Percentiles rank a stretch among this genome's conserved stretches.
phyloP scores from a whole-genome alignment of 208 protist genomes.

The Endotrypanum monterogeii region DNA sequence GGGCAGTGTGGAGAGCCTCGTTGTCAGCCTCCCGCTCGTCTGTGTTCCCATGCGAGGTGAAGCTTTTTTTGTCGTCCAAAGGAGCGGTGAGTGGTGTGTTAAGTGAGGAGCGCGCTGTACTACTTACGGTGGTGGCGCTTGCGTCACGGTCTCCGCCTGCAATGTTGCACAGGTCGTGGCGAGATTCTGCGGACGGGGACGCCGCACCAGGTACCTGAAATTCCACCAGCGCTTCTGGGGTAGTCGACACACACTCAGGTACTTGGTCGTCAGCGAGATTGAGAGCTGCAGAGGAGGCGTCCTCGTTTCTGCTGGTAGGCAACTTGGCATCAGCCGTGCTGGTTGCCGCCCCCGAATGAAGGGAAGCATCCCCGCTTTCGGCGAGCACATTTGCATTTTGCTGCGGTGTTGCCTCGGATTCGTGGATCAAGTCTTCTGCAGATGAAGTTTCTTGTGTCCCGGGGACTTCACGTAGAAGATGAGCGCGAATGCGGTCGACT shows the following conservation, averaged over 20 bases:
- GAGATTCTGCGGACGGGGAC: neutral
- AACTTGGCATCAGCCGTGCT: neutral
- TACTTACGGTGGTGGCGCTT: neutral
- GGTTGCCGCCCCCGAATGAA: neutral
- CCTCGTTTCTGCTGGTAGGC: neutral
- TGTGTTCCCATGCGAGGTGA: neutral
- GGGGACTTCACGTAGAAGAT: constrained; percentile 16
- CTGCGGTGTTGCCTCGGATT: neutral
- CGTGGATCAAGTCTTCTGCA: neutral
- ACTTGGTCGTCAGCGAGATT: neutral
- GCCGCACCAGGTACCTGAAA: neutral
- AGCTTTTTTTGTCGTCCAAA: neutral
- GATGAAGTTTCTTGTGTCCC: neutral
- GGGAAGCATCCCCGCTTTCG: neutral
- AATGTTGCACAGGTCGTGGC: neutral
- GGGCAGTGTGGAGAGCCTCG: neutral
- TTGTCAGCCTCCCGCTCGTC: neutral
- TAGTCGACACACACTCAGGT: neutral
- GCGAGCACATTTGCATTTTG: neutral
- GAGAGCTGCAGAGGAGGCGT: neutral
- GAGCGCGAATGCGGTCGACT: constrained; percentile 60
- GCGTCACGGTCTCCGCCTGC: neutral
- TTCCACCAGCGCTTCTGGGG: neutral
- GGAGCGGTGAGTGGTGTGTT: neutral
- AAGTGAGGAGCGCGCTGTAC: neutral